Base-by-base conservation (phyloP, 1,284 basidiomycete species). In the Rhodotorula sp. region DNA sequence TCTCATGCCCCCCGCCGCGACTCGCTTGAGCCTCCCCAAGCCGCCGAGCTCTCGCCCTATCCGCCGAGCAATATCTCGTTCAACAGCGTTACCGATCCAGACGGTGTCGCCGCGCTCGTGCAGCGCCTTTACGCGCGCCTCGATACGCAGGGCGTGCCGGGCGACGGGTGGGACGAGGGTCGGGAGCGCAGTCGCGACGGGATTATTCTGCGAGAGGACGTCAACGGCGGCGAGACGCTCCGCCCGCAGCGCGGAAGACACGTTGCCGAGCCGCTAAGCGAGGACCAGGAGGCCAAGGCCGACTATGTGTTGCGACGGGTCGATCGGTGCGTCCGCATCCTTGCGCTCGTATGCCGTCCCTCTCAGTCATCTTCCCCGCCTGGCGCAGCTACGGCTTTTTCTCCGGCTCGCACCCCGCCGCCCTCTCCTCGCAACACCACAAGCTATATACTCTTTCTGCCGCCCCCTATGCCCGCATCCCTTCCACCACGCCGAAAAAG, bases 161-260 rank as follows among this genome's bases (percentile, higher is more conserved):
- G 94, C 6, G 94, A 97, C 80, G 94, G 94, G 0, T 92, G 89
- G 82, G 90, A 91, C 76, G 92, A 95, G 76, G 94, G 94, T 50
- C 85, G 94, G 25, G 94, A 97, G 83, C 87, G 92, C 54, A 97
- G 93, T n/a, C 86, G 94, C 68, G 92, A 76, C 53, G 86, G 79
- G 83, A 87, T 71, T 71, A 75, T 84, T 83, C 32, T 88, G 86
- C 79, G 88, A 72, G 78, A 76, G 41, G 55, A 37, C 6, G 22
- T 39, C 2, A 50, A 61, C 7, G 63, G 59, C 5, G 53, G 46
- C 21, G 53, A 44, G n/a, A 61, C 36, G 39, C 27, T 50, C 36
- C 27, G 54, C 6, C 50, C 34, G 10, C 46, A 29, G 46, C 39
- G 57, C 19, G 29, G 58, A 1, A 25, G 57, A 32, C 39, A 48